A percentile compares a stretch with the other conserved stretches of the same genome.
Conservation (phyloP, 371 early-diverging fungal species). For the Circinella minor region DNA sequence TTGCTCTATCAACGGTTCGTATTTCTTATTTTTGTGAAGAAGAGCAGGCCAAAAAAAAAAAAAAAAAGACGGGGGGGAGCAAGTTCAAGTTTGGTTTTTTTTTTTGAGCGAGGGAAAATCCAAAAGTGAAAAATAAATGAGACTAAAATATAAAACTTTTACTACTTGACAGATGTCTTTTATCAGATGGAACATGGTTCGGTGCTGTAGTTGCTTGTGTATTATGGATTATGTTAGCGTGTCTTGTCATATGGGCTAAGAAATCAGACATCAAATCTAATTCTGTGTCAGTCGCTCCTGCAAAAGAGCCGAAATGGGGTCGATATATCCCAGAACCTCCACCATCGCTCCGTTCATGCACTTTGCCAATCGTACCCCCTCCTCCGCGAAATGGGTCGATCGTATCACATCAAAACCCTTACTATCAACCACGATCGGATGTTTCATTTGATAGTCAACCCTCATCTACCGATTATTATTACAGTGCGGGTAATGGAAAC, state of each 20-base stretch:
- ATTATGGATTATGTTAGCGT: conserved; percentile 16
- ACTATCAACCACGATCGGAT: conserved; percentile 8
- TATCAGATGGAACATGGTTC: conserved; percentile 19
- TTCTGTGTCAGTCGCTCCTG: background rate
- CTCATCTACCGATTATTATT: background rate
- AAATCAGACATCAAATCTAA: background rate
- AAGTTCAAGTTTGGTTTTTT: too few relatives aligned
- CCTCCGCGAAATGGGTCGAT: conserved; percentile 2
- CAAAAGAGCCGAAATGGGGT: conserved; percentile 23
- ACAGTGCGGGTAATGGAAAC: background rate
- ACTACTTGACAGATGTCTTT: conserved; percentile 10
- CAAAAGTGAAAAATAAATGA: too few relatives aligned
- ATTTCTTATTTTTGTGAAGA: conserved; percentile 22
- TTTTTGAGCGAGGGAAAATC: too few relatives aligned
- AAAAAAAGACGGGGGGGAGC: background rate
- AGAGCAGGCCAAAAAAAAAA: conserved; percentile 16
- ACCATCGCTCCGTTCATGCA: conserved; percentile 16
- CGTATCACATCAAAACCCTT: background rate
- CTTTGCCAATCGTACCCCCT: conserved; percentile 9
- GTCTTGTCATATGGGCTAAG: background rate
- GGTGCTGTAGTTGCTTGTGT: conserved; percentile 10
- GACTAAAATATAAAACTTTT: too few relatives aligned
- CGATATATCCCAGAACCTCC: conserved; percentile 24
- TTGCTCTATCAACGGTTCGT: conserved; percentile 13
- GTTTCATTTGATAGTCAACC: conserved; percentile 16